Conservation (phyloP, 306 rosid genomes). For the Inga laurina region DNA sequence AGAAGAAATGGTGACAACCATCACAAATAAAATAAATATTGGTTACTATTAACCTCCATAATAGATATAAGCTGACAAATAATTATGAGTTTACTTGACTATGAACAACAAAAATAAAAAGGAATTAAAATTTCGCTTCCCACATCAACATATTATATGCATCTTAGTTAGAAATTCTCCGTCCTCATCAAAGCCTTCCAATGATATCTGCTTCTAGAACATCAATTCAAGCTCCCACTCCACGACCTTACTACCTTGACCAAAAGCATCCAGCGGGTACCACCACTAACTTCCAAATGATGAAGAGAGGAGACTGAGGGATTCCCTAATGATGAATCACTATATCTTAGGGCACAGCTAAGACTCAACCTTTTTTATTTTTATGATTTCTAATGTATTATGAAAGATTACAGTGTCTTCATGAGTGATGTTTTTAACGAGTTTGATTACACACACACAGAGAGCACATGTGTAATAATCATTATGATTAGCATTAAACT, state of each 20-base stretch:
- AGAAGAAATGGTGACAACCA: not conserved
- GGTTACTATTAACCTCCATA: conserved; percentile 1
- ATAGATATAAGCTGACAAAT: not conserved
- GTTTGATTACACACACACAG: not conserved
- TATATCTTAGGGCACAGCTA: not conserved
- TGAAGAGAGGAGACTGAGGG: not conserved
- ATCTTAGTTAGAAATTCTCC: not conserved
- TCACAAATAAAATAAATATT: not conserved
- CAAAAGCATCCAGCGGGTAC: not conserved
- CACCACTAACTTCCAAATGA: not conserved
- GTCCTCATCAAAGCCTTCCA: not conserved
- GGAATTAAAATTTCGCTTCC: not conserved
- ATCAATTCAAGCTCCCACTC: not conserved
- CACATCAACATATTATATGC: not conserved
- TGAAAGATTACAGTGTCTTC: not conserved
- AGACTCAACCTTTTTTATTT: not conserved
- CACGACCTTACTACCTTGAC: not conserved
- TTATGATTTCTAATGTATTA: not conserved
- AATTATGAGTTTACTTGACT: not conserved
- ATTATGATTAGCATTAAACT: not conserved
- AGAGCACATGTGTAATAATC: not conserved
- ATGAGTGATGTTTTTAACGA: not conserved
- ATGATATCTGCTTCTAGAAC: not conserved
- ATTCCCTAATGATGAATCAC: not conserved
- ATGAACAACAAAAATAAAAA: conserved; percentile 13